These are phyloP conservation scores for Nannizzia gypsea DNA, from an alignment of 2,329 filamentous ascomycete species.

Conservation along the genomic window DNA sequence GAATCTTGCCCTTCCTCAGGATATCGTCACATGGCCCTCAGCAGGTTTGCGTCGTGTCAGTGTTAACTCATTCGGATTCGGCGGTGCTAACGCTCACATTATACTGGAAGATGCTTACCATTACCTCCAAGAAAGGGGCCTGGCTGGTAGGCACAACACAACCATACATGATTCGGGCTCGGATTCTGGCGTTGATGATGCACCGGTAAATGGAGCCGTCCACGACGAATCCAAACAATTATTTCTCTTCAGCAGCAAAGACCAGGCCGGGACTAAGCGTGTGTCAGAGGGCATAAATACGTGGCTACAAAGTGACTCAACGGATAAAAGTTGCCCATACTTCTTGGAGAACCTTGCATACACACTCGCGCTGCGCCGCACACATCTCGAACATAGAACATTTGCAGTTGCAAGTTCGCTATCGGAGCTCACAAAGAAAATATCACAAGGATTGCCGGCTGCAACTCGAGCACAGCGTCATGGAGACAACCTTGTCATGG, in stretches of 20 bases:
- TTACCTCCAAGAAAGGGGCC: conserved; percentile 6
- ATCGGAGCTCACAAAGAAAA: not conserved
- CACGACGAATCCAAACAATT: not conserved
- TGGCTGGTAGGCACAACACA: not conserved
- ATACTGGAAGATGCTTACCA: conserved; percentile 17
- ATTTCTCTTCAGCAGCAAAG: not conserved
- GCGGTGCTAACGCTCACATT: conserved; percentile 20
- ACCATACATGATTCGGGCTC: not conserved
- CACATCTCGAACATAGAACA: not conserved
- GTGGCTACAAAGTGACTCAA: no score
- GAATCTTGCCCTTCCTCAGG: conserved; percentile 13
- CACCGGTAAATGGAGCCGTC: not conserved
- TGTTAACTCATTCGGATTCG: conserved; percentile 26
- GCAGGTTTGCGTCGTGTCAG: conserved; percentile 18
- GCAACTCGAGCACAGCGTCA: no score
- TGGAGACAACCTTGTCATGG: not conserved
- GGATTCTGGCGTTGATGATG: not conserved
- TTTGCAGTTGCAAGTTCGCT: not conserved
- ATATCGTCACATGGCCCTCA: conserved; percentile 19
- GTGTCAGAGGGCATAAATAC: no score
- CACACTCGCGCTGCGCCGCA: not conserved
- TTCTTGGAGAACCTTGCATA: not conserved
- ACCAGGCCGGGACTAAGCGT: no score
- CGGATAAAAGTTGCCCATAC: no score
- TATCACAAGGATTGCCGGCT: not conserved